These are phyloP conservation scores for Ammopiptanthus mongolicus DNA, from an alignment of 306 rosid genomes.

Conservation along the genomic window DNA sequence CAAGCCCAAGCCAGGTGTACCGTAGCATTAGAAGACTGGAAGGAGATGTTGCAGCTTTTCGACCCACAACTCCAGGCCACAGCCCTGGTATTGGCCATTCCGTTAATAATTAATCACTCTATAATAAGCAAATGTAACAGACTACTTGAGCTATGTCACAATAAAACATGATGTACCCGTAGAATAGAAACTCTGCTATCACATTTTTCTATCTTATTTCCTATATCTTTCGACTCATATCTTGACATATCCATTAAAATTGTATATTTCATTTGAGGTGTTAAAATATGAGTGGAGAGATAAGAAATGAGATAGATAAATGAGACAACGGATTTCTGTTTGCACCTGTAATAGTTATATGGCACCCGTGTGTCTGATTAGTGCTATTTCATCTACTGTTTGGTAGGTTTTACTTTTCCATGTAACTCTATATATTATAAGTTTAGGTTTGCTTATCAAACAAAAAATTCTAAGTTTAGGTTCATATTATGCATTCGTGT, in stretches of 20 bases:
- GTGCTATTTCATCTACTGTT: background rate
- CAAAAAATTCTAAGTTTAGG: background rate
- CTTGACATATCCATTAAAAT: too few species aligned
- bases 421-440: background rate
- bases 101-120: constrained; percentile 25
- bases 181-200: too few species aligned
- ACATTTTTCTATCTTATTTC: too few species aligned
- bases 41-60: constrained; percentile 51
- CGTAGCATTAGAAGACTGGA: background rate
- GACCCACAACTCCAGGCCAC: constrained; percentile 70
- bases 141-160: background rate
- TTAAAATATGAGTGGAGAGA: too few species aligned
- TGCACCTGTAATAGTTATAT: too few species aligned
- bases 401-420: background rate
- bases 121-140: background rate
- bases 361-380: background rate
- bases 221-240: too few species aligned
- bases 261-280: too few species aligned
- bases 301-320: too few species aligned
- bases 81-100: constrained; percentile 86
- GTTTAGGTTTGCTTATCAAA: too few species aligned
- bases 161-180: background rate
- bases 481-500: constrained; percentile 11
- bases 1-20: background rate
- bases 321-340: too few species aligned